Conservation (phyloP, 192 early-diverging fungal genomes). For the Coemansia sp. region DNA sequence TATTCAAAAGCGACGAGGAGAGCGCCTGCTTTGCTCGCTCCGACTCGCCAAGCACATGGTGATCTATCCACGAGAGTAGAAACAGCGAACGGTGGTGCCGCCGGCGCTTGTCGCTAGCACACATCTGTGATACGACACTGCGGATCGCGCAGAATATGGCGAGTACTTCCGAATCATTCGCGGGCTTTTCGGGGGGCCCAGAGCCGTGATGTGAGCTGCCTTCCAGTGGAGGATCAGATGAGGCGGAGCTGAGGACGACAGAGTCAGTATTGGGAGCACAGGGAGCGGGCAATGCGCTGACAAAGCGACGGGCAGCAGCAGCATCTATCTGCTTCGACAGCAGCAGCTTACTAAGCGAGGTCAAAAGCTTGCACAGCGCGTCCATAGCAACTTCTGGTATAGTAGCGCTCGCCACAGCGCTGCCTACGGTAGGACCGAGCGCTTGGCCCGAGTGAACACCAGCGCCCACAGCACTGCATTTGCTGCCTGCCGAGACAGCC, state of each 20-base stretch:
- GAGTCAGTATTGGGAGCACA: not conserved
- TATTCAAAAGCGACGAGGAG: constrained; percentile 38
- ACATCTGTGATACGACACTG: constrained; percentile 24
- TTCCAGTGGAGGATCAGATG: not conserved
- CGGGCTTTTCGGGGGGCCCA: not conserved
- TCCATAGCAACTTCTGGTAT: constrained; percentile 31
- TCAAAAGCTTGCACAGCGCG: constrained; percentile 43
- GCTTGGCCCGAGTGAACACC: not conserved
- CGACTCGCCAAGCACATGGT: constrained; percentile 26
- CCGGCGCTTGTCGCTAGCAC: constrained; percentile 40
- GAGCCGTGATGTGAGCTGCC: not conserved
- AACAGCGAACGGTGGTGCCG: constrained; percentile 49
- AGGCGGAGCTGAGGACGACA: not conserved
- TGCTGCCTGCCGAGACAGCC: not conserved
- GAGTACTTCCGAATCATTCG: not conserved
- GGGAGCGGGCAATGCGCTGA: constrained; percentile 30
- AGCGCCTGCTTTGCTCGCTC: constrained; percentile 43
- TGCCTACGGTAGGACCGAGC: not conserved
- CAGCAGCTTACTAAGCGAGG: constrained; percentile 36
- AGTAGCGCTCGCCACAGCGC: not conserved
- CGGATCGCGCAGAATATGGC: constrained; percentile 23
- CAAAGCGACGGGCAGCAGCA: constrained; percentile 28
- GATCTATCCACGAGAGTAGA: constrained; percentile 49
- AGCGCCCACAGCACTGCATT: no score
- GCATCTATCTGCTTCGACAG: constrained; percentile 14